phyloP scores from a whole-genome alignment of 768 basidiomycete species.

The Clitopilus passeckerianus region DNA sequence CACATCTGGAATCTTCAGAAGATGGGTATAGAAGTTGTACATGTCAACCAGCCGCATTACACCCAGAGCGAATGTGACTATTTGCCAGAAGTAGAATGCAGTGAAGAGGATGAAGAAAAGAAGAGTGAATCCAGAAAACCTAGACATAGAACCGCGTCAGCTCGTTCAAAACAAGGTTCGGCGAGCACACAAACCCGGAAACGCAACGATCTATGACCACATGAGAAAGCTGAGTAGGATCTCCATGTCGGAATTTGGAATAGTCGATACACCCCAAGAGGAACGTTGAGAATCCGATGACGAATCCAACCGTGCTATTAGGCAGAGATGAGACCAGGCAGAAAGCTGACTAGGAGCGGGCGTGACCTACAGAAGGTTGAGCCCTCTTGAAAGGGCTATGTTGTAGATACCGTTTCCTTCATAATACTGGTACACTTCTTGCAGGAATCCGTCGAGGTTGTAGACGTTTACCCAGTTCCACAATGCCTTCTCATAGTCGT shows the following conservation, averaged over 20 bases:
- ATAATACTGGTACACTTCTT: constrained; percentile 95
- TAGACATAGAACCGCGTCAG: constrained; percentile 20
- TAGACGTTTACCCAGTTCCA: constrained; percentile 99
- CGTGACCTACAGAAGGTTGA: constrained; percentile 88
- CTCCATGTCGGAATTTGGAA: constrained; percentile 64
- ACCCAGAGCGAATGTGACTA: constrained; percentile 71
- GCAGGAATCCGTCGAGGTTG: constrained; percentile 92
- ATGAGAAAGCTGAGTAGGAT: constrained; percentile 66
- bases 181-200: constrained; percentile 53
- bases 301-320: constrained; percentile 91
- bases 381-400: constrained; percentile 82
- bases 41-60: constrained; percentile 83
- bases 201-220: constrained; percentile 82
- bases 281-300: constrained; percentile 98
- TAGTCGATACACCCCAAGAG: constrained; percentile 94
- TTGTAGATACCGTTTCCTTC: constrained; percentile 96
- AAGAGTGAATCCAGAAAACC: constrained; percentile 80
- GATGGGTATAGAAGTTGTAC: constrained; percentile 93
- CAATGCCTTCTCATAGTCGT: constrained; percentile 84
- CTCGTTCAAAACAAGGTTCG: neutral
- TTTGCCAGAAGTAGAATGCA: constrained; percentile 88
- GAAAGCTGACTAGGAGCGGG: neutral
- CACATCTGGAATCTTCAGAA: constrained; percentile 94
- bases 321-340: constrained; percentile 8
- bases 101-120: constrained; percentile 83